Evolutionary conservation across 305 asterid genomes (phyloP), one percentile per base, ranked within the genome.

Genomic region (Fraxinus platypoda): DNA sequence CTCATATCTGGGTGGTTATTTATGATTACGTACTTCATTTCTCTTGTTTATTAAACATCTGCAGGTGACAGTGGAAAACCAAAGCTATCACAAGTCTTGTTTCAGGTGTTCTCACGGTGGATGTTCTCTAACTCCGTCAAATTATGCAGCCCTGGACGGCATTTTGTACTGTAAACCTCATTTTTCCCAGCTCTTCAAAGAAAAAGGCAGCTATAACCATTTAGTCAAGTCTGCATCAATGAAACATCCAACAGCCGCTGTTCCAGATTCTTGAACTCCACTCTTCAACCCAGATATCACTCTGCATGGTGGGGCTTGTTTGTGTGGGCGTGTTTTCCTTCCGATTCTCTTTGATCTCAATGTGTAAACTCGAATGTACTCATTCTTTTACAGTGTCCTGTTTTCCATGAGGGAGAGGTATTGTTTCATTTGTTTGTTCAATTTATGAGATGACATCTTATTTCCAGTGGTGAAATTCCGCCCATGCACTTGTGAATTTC

Each of bases 141-240:
- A 81, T 2, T 88, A 88, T 57, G 93, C 93, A 0, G 93, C 93
- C 0, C 54, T 90, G 52, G 93, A 90, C 4, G 91, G 93, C 2
- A 84, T 90, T 52, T 86, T 90, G 78, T 90, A 90, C 77, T 90
- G 92, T 87, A 90, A 90, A 78, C 88, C 89, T 2, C 92, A 90
- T 79, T 90, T 90, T 34, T 83, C 90, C 7, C 92, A 90, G 81
- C 90, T 90, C 12, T 90, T 90, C 86, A 90, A 90, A 83, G 91
- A 88, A 87, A 90, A 90, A 85, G 92, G 92, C 34, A 90, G 92
- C 75, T 90, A 90, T 68, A 64, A 85, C 25, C 90, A 88, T 73
- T 87, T 90, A 81, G 83, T 87, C 2, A 84, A 90, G 83, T 77
- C 89, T 33, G 25, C 87, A 37, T 80, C 88, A 59, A 0, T 35